Conservation (phyloP, 805 yeast species). For the Saturnispora dispora region DNA sequence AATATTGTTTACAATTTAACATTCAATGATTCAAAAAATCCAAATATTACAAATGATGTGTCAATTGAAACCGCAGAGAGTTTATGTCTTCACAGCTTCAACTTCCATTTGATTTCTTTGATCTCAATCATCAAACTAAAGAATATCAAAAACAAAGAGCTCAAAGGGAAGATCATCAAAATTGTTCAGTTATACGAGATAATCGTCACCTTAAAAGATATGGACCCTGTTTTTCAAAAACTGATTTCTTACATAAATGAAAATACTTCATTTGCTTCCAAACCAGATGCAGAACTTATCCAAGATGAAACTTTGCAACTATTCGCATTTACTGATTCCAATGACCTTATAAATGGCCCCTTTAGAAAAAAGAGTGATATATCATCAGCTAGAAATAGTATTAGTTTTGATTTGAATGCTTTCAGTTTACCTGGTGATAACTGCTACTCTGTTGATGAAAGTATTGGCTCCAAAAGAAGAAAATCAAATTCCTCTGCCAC, state of each 20-base stretch:
- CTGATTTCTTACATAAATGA: slow-evolving; percentile 17
- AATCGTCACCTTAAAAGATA: slow-evolving; percentile 15
- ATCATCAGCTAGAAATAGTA: background rate
- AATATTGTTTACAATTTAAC: slow-evolving; percentile 20
- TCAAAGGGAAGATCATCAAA: slow-evolving; percentile 13
- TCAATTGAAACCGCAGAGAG: slow-evolving; percentile 20
- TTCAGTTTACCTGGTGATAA: slow-evolving; percentile 20
- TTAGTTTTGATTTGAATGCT: slow-evolving; percentile 24
- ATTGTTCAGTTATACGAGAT: slow-evolving; percentile 21
- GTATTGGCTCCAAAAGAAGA: slow-evolving; percentile 15
- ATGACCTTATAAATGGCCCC: slow-evolving; percentile 9
- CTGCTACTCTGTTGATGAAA: slow-evolving; percentile 11
- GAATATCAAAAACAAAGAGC: slow-evolving; percentile 10
- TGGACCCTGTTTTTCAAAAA: slow-evolving; percentile 18
- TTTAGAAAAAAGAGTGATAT: slow-evolving; percentile 17
- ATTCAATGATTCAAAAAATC: slow-evolving; percentile 12
- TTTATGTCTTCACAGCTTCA: slow-evolving; percentile 25
- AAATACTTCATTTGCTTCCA: slow-evolving; percentile 9
- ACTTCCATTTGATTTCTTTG: slow-evolving; percentile 24
- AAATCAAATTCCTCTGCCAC: slow-evolving; percentile 23
- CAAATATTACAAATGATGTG: slow-evolving; percentile 11
- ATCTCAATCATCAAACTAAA: slow-evolving; percentile 20
- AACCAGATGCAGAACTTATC: slow-evolving; percentile 9
- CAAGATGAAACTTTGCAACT: slow-evolving; percentile 20
- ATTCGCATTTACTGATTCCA: slow-evolving; percentile 13